phyloP scores from a whole-genome alignment of 1,139 yeast species.

The Pichia sp. region DNA sequence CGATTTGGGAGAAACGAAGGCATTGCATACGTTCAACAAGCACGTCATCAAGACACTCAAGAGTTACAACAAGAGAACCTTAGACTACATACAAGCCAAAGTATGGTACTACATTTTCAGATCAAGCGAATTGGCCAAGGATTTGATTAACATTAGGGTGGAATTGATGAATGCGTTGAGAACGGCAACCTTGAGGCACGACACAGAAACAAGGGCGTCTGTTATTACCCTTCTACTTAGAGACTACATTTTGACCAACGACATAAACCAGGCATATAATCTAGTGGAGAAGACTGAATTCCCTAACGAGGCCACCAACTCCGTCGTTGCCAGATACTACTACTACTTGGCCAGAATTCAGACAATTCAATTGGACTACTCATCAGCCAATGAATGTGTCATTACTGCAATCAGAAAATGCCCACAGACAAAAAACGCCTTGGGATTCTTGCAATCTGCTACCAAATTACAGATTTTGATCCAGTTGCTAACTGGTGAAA shows the following conservation, averaged over 20 bases:
- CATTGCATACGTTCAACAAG: conserved; percentile 50
- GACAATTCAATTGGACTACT: conserved; percentile 90
- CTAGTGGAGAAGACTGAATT: conserved; percentile 85
- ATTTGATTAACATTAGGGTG: conserved; percentile 61
- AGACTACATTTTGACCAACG: conserved; percentile 73
- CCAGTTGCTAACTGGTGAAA: conserved; percentile 93
- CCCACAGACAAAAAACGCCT: conserved; percentile 85
- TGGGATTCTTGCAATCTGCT: conserved; percentile 87
- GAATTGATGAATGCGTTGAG: conserved; percentile 71
- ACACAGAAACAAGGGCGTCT: conserved; percentile 85
- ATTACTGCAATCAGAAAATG: conserved; percentile 94
- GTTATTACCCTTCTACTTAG: conserved; percentile 79
- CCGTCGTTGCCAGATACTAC: conserved; percentile 86
- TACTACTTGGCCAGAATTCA: conserved; percentile 86
- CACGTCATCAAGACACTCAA: conserved; percentile 54
- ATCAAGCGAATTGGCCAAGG: conserved; percentile 65
- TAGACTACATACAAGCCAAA: conserved; percentile 85
- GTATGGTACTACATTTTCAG: conserved; percentile 90
- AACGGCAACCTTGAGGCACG: conserved; percentile 89
- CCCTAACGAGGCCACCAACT: conserved; percentile 81
- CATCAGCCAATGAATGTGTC: conserved; percentile 84
- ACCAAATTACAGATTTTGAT: conserved; percentile 84
- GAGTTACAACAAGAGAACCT: conserved; percentile 70
- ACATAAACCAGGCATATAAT: conserved; percentile 82
- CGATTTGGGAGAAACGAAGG: conserved; percentile 51